Base-by-base conservation (phyloP, 148 eudicot species). In the Rhododendron molle region DNA sequence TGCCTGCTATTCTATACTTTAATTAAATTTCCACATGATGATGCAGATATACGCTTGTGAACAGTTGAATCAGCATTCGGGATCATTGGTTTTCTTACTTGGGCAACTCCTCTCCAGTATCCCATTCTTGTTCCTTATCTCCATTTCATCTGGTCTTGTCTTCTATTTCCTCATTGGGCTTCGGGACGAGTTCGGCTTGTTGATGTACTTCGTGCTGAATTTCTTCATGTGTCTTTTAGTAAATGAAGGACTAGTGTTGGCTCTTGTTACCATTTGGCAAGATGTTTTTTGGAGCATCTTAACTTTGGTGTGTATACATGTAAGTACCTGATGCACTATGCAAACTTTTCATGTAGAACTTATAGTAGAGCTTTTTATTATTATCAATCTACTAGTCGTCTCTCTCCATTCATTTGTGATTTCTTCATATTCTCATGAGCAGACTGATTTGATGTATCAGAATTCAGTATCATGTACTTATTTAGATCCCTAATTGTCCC, bases 101-200 rank as follows among this genome's bases (percentile, higher is more conserved):
- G 99, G 99, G 82, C 99, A 97, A 86, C 92, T 97, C 67, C 85
- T 97, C 52, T 92, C 99, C 78, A 97, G 99, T 86, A 90, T 97
- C 81, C 99, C 99, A 2, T 95, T 97, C 89, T 89, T 97, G 91
- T 95, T 97, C 92, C 97, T 97, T 81, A 94, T 97, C 80, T 94
- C 99, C 81, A 90, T 94, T 86, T 94, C 98, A 84, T 93, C 98
- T 28, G 94, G 96, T 86, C 93, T 94, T 30, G 95, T 94, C 79
- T 97, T 97, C 92, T 97, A 93, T 89, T 97, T 97, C 87, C 93
- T 97, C 44, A 88, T 95, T 9, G 98, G 98, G 84, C 91, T 97
- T 67, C 89, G 93, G 40, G 92, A 97, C 79, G 95, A 97, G 87
- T 97, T 97, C 92, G 90, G 94, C 93, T 91, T 94, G 91, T 86